phyloP scores from a whole-genome alignment of 257 asterid species.

The Striga asiatica region DNA sequence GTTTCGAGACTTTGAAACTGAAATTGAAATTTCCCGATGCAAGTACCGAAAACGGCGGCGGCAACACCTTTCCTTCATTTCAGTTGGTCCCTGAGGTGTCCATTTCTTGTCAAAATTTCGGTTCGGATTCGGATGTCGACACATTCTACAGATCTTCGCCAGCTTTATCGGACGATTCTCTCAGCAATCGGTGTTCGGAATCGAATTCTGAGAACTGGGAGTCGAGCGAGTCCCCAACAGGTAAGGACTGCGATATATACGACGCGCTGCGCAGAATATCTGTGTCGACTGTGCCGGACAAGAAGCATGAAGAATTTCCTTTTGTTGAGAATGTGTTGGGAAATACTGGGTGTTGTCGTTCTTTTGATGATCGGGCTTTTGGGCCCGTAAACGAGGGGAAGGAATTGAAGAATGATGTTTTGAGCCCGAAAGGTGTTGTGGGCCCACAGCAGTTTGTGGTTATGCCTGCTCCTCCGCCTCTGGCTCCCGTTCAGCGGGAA shows the following conservation, averaged over 20 bases:
- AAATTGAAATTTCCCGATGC: slow-evolving; percentile 67
- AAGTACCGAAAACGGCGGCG: slow-evolving; percentile 25
- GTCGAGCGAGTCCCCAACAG: slow-evolving; percentile 50
- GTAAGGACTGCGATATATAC: slow-evolving; percentile 55
- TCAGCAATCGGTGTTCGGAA: slow-evolving; percentile 56
- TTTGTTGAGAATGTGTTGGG: slow-evolving; percentile 24
- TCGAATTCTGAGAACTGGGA: slow-evolving; percentile 89
- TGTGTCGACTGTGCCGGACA: slow-evolving; percentile 32
- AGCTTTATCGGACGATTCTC: slow-evolving; percentile 57
- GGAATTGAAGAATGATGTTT: slow-evolving; percentile 22
- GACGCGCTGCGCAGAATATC: slow-evolving; percentile 57
- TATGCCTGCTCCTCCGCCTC: slow-evolving; percentile 52
- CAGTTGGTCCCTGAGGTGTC: slow-evolving; percentile 85
- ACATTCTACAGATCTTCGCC: slow-evolving; percentile 85
- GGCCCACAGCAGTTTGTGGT: slow-evolving; percentile 23
- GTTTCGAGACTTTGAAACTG: slow-evolving; percentile 58
- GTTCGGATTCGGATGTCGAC: slow-evolving; percentile 81
- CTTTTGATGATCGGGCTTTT: slow-evolving; percentile 51
- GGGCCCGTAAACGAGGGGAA: slow-evolving; percentile 31
- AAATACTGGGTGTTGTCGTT: too few species aligned
- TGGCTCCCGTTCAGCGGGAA: slow-evolving; percentile 59
- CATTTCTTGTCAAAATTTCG: slow-evolving; percentile 29
- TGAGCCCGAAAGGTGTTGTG: slow-evolving; percentile 14
- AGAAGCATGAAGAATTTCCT: slow-evolving; percentile 31
- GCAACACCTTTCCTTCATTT: slow-evolving; percentile 70